These are phyloP conservation scores for Lanmaoa rubissima DNA, from an alignment of 768 basidiomycete genomes.

Conservation along the genomic window DNA sequence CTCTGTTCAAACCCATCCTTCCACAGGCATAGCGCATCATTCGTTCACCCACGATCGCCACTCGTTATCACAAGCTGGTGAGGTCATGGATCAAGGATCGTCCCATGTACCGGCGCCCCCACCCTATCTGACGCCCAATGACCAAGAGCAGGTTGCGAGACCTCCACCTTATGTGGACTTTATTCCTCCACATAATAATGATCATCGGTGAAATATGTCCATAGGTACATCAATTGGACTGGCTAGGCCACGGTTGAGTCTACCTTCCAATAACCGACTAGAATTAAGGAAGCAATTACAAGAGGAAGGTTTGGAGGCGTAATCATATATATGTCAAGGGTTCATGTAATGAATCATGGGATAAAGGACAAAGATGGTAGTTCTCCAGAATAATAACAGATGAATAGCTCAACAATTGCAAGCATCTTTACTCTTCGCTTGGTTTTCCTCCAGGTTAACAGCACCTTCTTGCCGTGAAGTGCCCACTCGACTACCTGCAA, in stretches of 20 bases:
- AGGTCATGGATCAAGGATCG: slow-evolving; percentile 35
- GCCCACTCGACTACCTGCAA: slow-evolving; percentile 50
- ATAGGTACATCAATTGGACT: background rate
- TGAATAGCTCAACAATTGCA: slow-evolving; percentile 68
- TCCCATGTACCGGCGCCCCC: slow-evolving; percentile 68
- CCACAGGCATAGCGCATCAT: slow-evolving; percentile 31
- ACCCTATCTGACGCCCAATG: slow-evolving; percentile 61
- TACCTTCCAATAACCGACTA: background rate
- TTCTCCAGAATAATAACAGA: slow-evolving; percentile 15
- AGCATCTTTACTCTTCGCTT: slow-evolving; percentile 65
- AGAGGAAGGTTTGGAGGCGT: slow-evolving; percentile 25
- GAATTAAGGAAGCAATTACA: slow-evolving; percentile 33
- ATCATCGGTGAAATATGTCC: slow-evolving; percentile 10
- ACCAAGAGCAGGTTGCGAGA: slow-evolving; percentile 51
- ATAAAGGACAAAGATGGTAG: slow-evolving; percentile 18
- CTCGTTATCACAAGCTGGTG: slow-evolving; percentile 32
- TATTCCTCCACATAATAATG: slow-evolving; percentile 12
- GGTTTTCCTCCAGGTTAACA: slow-evolving; percentile 71
- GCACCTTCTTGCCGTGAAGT: slow-evolving; percentile 48
- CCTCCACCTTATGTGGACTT: slow-evolving; percentile 68
- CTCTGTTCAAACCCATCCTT: slow-evolving; percentile 14
- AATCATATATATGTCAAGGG: slow-evolving; percentile 26
- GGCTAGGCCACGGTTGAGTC: background rate
- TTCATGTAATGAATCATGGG: slow-evolving; percentile 20
- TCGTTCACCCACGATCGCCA: slow-evolving; percentile 33